phyloP scores from a whole-genome alignment of 2,329 filamentous ascomycete species.

The Alternaria conjuncta region DNA sequence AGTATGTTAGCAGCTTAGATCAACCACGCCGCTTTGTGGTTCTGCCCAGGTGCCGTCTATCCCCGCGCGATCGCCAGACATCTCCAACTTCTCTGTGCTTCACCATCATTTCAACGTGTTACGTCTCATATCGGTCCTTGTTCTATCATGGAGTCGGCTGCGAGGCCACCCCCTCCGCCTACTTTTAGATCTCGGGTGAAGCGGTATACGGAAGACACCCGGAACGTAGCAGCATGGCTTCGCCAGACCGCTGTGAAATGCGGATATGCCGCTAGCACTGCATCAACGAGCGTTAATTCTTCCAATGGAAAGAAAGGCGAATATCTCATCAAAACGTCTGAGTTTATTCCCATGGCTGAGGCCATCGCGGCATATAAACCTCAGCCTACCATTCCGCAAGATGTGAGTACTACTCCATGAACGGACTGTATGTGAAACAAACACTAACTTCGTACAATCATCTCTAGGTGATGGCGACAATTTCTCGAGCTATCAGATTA shows the following conservation, averaged over 20 bases:
- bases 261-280: neutral
- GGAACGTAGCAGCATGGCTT: neutral
- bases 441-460: too few relatives aligned
- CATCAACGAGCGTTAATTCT: neutral
- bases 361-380: neutral
- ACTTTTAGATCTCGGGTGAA: neutral
- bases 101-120: neutral
- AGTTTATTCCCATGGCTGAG: neutral
- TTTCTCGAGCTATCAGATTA: neutral
- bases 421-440: too few relatives aligned
- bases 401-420: too few relatives aligned
- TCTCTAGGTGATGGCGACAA: neutral
- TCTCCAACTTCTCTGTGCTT: neutral
- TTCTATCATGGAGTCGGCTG: neutral
- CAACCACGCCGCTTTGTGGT: neutral
- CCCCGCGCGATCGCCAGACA: neutral
- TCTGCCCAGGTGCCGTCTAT: neutral
- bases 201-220: neutral
- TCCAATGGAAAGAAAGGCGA: neutral
- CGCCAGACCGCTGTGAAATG: neutral
- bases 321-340: neutral
- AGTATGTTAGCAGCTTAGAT: neutral
- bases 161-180: neutral
- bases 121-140: neutral
- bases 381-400: neutral